These are phyloP conservation scores for Citropsis articulata DNA, from an alignment of 345 rosid genomes.

Conservation along the genomic window DNA sequence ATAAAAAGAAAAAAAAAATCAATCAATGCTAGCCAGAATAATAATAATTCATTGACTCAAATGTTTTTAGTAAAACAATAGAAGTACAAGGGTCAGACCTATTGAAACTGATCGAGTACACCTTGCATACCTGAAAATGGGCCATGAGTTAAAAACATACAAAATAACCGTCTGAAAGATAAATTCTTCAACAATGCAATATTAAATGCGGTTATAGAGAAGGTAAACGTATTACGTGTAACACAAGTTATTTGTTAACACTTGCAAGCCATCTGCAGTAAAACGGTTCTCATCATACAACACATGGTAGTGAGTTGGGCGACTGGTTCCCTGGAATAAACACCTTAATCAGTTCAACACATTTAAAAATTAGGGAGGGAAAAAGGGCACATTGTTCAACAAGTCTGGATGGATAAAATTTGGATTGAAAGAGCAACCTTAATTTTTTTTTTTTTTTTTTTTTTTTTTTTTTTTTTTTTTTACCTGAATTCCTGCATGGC, in stretches of 20 bases:
- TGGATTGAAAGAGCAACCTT: neutral
- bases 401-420: neutral
- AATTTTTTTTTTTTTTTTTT: neutral
- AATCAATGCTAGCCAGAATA: neutral
- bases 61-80: neutral
- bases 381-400: neutral
- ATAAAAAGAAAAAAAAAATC: neutral
- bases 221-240: constrained; percentile 52
- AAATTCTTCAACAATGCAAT: neutral
- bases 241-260: constrained; percentile 62
- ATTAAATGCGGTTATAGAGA: neutral
- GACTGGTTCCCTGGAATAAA: constrained; percentile 62
- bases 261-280: constrained; percentile 53
- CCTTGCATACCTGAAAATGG: constrained; percentile 54
- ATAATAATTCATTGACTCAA: neutral
- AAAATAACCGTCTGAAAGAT: neutral
- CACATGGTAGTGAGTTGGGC: constrained; percentile 77
- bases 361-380: neutral
- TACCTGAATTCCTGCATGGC: constrained; percentile 90
- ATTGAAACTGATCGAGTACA: constrained; percentile 74
- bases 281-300: constrained; percentile 65
- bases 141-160: neutral
- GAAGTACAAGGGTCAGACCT: constrained; percentile 26
- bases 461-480: neutral
- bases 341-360: neutral